Evolutionary conservation across 192 early-diverging fungal species (phyloP), one percentile per base, ranked within the genome.

Genomic region (Coemansia sp.): DNA sequence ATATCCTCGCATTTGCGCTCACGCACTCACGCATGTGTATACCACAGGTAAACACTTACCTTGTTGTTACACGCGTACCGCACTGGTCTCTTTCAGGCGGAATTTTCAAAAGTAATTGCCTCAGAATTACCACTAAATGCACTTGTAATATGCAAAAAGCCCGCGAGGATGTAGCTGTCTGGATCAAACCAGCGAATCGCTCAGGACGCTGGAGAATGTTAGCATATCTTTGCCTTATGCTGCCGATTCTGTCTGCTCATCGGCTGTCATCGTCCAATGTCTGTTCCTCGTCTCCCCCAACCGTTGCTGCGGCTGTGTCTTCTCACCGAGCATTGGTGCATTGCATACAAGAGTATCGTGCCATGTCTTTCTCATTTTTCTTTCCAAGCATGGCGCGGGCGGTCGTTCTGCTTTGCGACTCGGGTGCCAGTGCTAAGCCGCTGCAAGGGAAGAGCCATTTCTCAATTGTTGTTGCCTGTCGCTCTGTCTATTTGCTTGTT

Each of bases 1-100:
- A 57, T 57, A 21, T 39, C 56, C 56, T 37, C 10, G 49, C 61
- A 62, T 52, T 22, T 62, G 48, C 49, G 49, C 49, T 12, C 50
- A 51, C 61, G 35, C 50, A 62, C 38, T 17, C 22, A 31, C 48
- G 50, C n/a, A 47, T 35, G 23, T 12, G 49, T 38, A 19, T 49
- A 29, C 43, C 47, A 43, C 21, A 47, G 26, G 58, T 47, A 27
- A 27, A n/a, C 38, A 21, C 22, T 25, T 59, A 47, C 22, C 17
- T 9, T 22, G 6, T 19, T 17, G 47, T 17, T 14, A 19, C 17
- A 19, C 19, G 12, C 17, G 47, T 19, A 14, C 35, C 27, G 57
- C 57, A 23, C 35, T 58, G 23, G 41, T 43, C 16, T 43, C 41
- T 43, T 11, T 43, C 41, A 43, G 41, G 41, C 41, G 41, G 16